Evolutionary conservation across 2,329 filamentous ascomycete genomes (phyloP), one percentile per base, ranked within the genome.

Genomic region (Nannizzia gypsea): DNA sequence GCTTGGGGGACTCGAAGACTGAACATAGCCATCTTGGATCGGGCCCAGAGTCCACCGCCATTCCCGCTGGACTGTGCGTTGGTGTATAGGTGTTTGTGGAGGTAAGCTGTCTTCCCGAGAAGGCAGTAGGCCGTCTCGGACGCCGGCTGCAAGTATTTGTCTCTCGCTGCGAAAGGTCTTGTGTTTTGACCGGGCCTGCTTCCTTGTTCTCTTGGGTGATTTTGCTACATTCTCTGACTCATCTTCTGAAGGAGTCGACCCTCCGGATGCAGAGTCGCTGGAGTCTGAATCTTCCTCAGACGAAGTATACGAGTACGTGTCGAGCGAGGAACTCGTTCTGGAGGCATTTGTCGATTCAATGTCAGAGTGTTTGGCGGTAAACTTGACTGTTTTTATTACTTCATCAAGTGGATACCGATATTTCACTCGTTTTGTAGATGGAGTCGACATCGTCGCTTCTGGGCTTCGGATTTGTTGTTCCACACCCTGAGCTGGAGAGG

Each of bases 31-130:
- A 57, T 64, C 59, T 15, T 70, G 65, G 28, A 79, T 63, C 9
- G 79, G 76, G 1, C 77, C 79, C 9, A 83, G 68, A 0, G 81
- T 83, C 81, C 81, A 83, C 54, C 76, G 72, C 81, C 81, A 83
- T 64, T 81, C 76, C 20, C 81, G 69, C 26, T 76, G 76, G 42
- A 78, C 74, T 67, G 83, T 83, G 62, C 73, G 74, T 24, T 79
- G 77, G 15, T 77, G 76, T 15, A 80, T 74, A n/a, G 81, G 80
- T 2, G 80, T 83, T 74, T 36, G 59, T 6, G 36, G 36, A n/a
- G 38, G 46, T 22, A 42, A 34, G 44, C 63, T 26, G n/a, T 78
- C 73, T 22, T 79, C 75, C 6, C 55, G 36, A 4, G 57, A 52
- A 6, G 17, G 31, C 50, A 60, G 22, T 20, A 80, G 61, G 0